Base-by-base conservation (phyloP, 805 yeast species). In the Yamadazyma endophytica region DNA sequence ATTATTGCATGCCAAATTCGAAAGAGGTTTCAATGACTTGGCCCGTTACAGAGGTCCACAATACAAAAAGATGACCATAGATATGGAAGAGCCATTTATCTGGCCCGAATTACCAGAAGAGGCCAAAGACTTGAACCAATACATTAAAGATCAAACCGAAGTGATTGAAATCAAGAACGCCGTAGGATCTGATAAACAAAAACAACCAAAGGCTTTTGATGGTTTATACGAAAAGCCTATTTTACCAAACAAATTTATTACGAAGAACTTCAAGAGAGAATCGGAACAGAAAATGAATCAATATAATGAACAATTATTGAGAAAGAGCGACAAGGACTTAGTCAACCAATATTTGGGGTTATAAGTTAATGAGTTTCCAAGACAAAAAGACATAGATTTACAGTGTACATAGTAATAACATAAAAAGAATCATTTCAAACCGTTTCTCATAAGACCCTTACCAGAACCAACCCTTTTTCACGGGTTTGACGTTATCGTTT, bases 61-160 rank as follows among this genome's bases (percentile, higher is more conserved):
- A 61, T 73, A 76, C 43, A 92, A 92, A 68, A 89, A 88, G 61
- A 92, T 92, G 97, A 90, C 96, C 14, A 82, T 92, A 31, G 97
- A 89, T 47, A 83, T 92, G 90, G 79, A 78, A 36, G 87, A 90
- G 44, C 98, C 99, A 15, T 92, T 92, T 54, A 72, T 92, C 28
- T 92, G 97, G 96, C 99, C 99, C 4, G 81, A 73, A 22, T 44
- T 62, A 31, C 56, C 63, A 2, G 68, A 44, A 21, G 26, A 53
- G 18, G 55, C 49, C 21, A 52, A 63, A 26, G 47, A 53, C 17
- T 44, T 54, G n/a, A 47, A 48, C 24, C 59, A 68, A 28, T 65
- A 66, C 42, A 59, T 59, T 33, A 54, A 64, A 17, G 77, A 79
- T 44, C 61, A 75, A 45, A 30, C 37, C 14, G 62, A 67, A 32